phyloP scores from a whole-genome alignment of 2,329 filamentous ascomycete genomes.

The Microdochium trichocladiopsis region DNA sequence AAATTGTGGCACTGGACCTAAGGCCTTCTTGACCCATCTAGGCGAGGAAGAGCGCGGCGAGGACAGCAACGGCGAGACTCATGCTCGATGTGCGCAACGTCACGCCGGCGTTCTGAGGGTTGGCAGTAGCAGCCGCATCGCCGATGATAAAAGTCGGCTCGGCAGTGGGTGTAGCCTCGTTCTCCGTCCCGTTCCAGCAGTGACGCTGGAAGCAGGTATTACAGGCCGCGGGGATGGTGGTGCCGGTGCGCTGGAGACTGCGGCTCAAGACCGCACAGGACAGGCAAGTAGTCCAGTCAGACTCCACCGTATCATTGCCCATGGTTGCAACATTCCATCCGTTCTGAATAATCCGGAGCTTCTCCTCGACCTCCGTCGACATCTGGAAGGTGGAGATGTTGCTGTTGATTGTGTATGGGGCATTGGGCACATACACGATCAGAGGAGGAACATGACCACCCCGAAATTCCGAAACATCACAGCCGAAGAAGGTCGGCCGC shows the following conservation, averaged over 20 bases:
- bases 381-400: slow-evolving; percentile 76
- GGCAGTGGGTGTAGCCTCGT: slow-evolving; percentile 28
- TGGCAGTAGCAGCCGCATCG: background rate
- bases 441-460: slow-evolving; percentile 46
- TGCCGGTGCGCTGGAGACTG: slow-evolving; percentile 65
- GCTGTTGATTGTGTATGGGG: slow-evolving; percentile 67
- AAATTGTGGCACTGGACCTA: too few relatives aligned
- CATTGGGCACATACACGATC: slow-evolving; percentile 82
- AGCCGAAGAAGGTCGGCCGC: slow-evolving; percentile 75
- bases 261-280: slow-evolving; percentile 83
- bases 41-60: slow-evolving; percentile 1
- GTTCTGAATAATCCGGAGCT: slow-evolving; percentile 78
- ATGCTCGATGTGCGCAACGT: background rate
- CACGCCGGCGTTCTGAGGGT: slow-evolving; percentile 1
- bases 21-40: too few relatives aligned
- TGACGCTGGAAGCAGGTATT: slow-evolving; percentile 69
- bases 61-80: background rate
- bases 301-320: slow-evolving; percentile 70
- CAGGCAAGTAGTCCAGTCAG: slow-evolving; percentile 74
- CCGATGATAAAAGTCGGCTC: background rate
- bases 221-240: slow-evolving; percentile 65
- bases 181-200: slow-evolving; percentile 82
- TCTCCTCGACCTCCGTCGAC: slow-evolving; percentile 55
- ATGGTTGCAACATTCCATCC: slow-evolving; percentile 79
- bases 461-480: slow-evolving; percentile 54